These are phyloP conservation scores for Camellia granthamiana DNA, from an alignment of 148 eudicot genomes.

Conservation along the genomic window DNA sequence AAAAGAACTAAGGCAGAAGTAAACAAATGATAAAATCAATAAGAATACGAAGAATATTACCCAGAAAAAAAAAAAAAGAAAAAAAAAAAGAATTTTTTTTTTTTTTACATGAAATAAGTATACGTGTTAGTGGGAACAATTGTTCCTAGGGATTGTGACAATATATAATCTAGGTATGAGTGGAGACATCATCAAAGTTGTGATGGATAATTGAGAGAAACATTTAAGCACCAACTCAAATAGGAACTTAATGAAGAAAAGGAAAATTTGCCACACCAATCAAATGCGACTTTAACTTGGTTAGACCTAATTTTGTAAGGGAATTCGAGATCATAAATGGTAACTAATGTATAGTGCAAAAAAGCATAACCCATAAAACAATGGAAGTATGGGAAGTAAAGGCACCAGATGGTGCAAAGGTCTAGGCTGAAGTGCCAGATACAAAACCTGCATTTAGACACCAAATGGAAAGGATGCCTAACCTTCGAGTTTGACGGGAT, in stretches of 20 bases:
- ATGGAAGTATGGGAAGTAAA: conserved; percentile 1
- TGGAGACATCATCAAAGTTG: neutral
- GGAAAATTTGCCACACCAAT: neutral
- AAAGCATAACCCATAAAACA: neutral
- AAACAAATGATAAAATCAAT: neutral
- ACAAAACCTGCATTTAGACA: neutral
- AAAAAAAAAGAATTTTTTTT: too few relatives aligned
- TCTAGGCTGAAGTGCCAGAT: neutral
- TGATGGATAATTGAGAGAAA: neutral
- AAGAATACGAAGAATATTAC: neutral
- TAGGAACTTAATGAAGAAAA: neutral
- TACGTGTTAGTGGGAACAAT: neutral
- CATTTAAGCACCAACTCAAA: too few relatives aligned
- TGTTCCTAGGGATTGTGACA: too few relatives aligned
- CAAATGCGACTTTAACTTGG: neutral
- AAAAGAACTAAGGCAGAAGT: neutral
- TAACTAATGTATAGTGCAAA: neutral
- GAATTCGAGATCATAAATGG: neutral
- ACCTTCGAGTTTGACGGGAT: conserved; percentile 88
- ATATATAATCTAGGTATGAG: neutral
- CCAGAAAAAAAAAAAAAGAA: neutral
- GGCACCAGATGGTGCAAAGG: neutral
- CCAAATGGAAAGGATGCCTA: neutral
- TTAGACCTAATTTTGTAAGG: neutral
- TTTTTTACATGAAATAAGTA: neutral